Evolutionary conservation across 2,329 filamentous ascomycete genomes (phyloP), one percentile per base, ranked within the genome.

Genomic region (Aspergillus tubingensis): DNA sequence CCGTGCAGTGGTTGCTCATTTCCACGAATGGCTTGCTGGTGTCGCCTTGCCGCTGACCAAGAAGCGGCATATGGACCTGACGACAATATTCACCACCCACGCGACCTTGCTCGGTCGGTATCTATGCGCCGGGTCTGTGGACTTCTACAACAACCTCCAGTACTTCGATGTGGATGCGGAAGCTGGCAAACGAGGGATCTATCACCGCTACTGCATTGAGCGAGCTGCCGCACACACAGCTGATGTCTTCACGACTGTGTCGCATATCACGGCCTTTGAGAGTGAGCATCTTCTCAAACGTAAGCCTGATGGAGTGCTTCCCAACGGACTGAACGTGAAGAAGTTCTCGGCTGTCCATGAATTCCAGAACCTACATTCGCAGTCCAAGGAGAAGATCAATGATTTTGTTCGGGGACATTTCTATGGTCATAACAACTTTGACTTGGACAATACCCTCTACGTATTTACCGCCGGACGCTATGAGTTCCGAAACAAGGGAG

Each of bases 81-180:
- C 95, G 17, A 98, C 95, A 67, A 98, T 98, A 76, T 98, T 98
- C 82, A 99, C 95, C 44, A 99, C 95, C 2, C 95, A 98, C 79
- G 95, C 95, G 23, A 98, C 95, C 5, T 85, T 99, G 10, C 87
- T 99, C 52, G 95, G 95, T 64, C 89, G 95, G 71, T 98, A 99
- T 74, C 90, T 98, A 52, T 98, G 95, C 75, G 95, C 95, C 54
- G 95, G 95, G 57, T 97, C 93, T 0, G 95, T 98, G 64, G 95
- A 99, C 76, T 98, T 99, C 76, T 99, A 99, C 85, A 99, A 98
- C 82, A 97, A 98, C 77, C 85, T 99, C 56, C 94, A 98, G 77
- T 90, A 88, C 80, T 98, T 99, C 73, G 94, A 99, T 74, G 92
- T 96, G 30, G 95, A 99, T 75, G 88, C 92, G 5, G 95, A 99